Base-by-base conservation (phyloP, 2,329 filamentous ascomycete species). In the Colletotrichum tabaci region DNA sequence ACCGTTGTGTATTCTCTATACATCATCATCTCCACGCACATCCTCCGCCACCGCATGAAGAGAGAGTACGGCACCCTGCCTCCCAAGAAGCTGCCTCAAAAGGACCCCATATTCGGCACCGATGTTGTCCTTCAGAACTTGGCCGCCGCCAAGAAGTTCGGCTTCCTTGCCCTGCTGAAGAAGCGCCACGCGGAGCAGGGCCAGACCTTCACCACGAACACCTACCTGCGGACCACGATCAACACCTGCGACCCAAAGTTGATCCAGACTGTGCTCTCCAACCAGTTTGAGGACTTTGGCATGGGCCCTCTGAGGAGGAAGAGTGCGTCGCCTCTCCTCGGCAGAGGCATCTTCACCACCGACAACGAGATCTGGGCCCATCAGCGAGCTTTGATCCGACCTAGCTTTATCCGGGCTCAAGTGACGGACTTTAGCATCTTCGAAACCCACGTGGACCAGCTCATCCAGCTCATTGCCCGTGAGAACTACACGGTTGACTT, bases 251-350 rank as follows among this genome's bases (percentile, higher is more conserved):
- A 89, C 26, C 81, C 84, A 2, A 83, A 84, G 15, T 90, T 90
- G 72, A 81, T 90, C 60, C 87, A 89, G 73, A 84, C 87, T 2
- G 82, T 90, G 3, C 82, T 91, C 2, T 85, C 87, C 0, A 83
- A 83, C 1, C 84, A 86, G 30, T 89, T 88, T 69, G 77, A 82
- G 4, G 86, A 90, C 67, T 91, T 85, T 73, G 77, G 79, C 47
- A 82, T 82, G 56, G 84, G 79, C 6, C 76, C 76, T 42, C n/a
- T 67, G 84, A 79, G 4, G 80, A 80, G 38, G 81, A 86, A 68
- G 70, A 76, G 5, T 23, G 66, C 66, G 16, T 63, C 57, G 12
- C 79, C 80, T 21, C 76, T 87, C 1, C 80, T 87, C 82, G 86
- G 66, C 10, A 18, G 26, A 55, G 58, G 66, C 6, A 86, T 88